Percentiles rank a stretch among this genome's conserved stretches.
phyloP scores from a whole-genome alignment of 2,329 filamentous ascomycete genomes.

The Ascosphaera apis region DNA sequence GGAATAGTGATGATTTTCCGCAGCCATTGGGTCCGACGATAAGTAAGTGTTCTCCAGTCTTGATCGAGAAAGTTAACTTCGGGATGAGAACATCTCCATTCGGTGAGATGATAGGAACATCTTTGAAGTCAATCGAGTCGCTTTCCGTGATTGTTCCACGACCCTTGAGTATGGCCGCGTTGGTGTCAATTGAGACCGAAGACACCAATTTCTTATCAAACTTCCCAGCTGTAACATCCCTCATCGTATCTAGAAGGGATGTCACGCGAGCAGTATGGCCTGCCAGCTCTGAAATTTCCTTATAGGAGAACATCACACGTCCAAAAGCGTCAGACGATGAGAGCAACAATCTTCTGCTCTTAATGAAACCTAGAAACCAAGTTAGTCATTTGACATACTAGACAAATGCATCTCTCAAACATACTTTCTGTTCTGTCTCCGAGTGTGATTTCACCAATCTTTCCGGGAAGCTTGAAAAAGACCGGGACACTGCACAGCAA shows the following conservation, averaged over 20 bases:
- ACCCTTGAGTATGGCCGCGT: slow-evolving; percentile 60
- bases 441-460: slow-evolving; percentile 27
- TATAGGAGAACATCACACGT: slow-evolving; percentile 92
- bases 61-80: slow-evolving; percentile 66
- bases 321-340: slow-evolving; percentile 91
- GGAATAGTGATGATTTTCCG: slow-evolving; percentile 87
- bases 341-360: slow-evolving; percentile 74
- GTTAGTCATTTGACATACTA: slow-evolving; percentile 1
- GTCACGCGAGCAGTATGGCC: slow-evolving; percentile 88
- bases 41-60: slow-evolving; percentile 69
- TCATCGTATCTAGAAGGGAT: slow-evolving; percentile 76
- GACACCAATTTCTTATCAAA: slow-evolving; percentile 96
- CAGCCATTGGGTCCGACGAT: slow-evolving; percentile 95
- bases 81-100: slow-evolving; percentile 84
- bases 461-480: slow-evolving; percentile 75
- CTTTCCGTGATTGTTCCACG: slow-evolving; percentile 67
- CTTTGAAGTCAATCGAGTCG: slow-evolving; percentile 57
- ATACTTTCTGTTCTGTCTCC: slow-evolving; percentile 35
- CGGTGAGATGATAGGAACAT: slow-evolving; percentile 89
- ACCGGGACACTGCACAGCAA: slow-evolving; percentile 85
- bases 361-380: slow-evolving; percentile 47
- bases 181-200: slow-evolving; percentile 57
- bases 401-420: slow-evolving; percentile 7
- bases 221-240: slow-evolving; percentile 68
- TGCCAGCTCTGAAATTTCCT: slow-evolving; percentile 86